Evolutionary conservation across 139 green algal species (phyloP).

Genomic region (Microglena sp.): DNA sequence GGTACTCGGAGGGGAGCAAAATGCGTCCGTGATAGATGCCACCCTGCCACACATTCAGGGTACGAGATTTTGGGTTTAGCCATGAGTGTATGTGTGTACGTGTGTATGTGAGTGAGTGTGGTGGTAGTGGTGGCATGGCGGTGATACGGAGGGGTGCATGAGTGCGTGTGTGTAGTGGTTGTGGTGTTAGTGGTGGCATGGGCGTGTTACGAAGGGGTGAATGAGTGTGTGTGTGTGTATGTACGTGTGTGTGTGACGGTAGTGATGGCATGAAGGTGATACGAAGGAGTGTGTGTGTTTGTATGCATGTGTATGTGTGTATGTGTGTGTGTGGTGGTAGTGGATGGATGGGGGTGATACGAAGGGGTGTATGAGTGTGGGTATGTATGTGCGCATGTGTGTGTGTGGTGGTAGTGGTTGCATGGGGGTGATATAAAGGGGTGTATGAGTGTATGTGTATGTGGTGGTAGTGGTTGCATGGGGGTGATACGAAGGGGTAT

Average conservation of each 20-base stretch:
- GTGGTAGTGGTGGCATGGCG: neutral
- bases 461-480: neutral
- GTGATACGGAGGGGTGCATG: neutral
- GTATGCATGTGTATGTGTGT: neutral
- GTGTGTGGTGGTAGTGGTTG: no score
- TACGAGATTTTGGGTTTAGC: neutral
- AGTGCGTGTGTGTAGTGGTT: neutral
- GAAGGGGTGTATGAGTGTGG: neutral
- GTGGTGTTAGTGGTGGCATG: neutral
- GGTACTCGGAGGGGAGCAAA: conserved; percentile 92
- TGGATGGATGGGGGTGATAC: neutral
- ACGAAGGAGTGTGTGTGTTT: neutral
- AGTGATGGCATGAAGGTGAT: no score
- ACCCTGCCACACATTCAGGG: conserved; percentile 57
- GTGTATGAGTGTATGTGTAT: neutral
- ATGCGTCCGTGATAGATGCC: conserved; percentile 98
- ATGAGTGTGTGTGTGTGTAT: neutral
- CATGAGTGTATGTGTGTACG: no score
- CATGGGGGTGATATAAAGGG: neutral
- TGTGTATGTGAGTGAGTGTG: neutral
- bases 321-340: neutral
- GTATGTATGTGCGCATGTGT: no score
- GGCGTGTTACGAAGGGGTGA: no score
- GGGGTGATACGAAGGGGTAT: no score
- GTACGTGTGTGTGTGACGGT: neutral